A percentile compares a stretch with the other conserved stretches of the same genome.
Evolutionary conservation across 169 alveolate species (phyloP).

Genomic region (Plasmodium vivax): DNA sequence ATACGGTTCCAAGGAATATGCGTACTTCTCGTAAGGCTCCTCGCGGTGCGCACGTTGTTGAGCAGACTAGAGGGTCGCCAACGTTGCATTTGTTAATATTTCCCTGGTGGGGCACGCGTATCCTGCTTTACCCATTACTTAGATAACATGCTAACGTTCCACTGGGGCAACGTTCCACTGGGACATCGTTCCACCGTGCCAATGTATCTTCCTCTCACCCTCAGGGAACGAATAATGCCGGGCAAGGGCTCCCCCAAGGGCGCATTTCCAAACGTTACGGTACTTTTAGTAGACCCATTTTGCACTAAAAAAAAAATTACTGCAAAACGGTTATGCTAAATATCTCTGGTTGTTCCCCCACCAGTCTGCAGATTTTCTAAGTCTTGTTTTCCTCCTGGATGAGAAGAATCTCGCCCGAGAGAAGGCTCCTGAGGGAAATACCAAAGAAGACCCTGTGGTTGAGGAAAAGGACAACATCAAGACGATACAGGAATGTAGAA

Average conservation of each 20-base stretch:
- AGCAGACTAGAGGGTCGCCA: neutral
- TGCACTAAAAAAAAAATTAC: neutral
- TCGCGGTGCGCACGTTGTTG: neutral
- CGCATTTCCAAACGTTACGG: neutral
- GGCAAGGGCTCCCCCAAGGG: neutral
- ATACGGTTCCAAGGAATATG: slow-evolving; percentile 43
- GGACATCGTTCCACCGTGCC: neutral
- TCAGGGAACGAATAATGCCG: neutral
- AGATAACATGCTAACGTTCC: neutral
- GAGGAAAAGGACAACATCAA: slow-evolving; percentile 8
- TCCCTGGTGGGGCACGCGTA: neutral
- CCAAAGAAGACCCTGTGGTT: neutral
- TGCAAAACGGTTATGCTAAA: neutral
- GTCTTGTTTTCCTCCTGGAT: slow-evolving; percentile 11
- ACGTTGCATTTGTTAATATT: neutral
- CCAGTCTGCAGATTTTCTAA: slow-evolving; percentile 38
- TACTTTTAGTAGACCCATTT: neutral
- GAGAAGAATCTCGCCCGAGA: neutral
- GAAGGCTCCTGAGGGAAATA: neutral
- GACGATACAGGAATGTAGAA: slow-evolving; percentile 44
- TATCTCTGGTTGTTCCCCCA: neutral
- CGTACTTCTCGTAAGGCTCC: slow-evolving; percentile 14
- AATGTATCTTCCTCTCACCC: too few species aligned
- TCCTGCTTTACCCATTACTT: neutral
- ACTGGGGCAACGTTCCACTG: too few species aligned